Evolutionary conservation across 768 basidiomycete genomes (phyloP).

Genomic region (Lactarius hatsudake): DNA sequence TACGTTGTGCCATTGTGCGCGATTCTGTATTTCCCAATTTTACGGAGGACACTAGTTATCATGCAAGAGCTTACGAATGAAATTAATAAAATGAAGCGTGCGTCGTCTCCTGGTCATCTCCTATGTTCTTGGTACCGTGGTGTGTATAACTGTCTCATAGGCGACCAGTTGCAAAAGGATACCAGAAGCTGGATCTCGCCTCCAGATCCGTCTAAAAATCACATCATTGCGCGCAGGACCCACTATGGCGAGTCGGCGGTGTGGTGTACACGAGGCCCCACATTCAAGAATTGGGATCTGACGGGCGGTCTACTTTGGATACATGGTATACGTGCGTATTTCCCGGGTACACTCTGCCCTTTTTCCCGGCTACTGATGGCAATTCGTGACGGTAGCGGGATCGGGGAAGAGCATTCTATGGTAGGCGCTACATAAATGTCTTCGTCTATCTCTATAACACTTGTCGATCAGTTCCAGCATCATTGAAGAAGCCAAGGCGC

Average conservation of each 20-base stretch:
- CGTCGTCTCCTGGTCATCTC: too few relatives aligned
- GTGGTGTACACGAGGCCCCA: not conserved
- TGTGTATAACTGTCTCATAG: not conserved
- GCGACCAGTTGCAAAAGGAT: not conserved
- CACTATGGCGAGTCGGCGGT: not conserved
- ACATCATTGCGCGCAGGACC: not conserved
- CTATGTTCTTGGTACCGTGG: not conserved
- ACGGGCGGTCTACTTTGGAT: conserved; percentile 7
- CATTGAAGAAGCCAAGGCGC: not conserved
- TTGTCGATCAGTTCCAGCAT: conserved; percentile 1
- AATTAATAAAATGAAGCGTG: conserved; percentile 11
- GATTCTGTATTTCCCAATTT: not conserved
- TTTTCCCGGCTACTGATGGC: not conserved
- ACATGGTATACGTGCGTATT: conserved; percentile 12
- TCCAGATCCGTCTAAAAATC: not conserved
- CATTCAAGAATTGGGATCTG: conserved; percentile 4
- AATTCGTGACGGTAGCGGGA: not conserved
- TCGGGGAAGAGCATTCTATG: not conserved
- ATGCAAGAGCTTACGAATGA: not conserved
- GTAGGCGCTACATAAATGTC: not conserved
- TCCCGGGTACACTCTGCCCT: not conserved
- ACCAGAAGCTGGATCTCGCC: not conserved
- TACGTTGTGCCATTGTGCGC: not conserved
- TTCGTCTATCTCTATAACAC: not conserved
- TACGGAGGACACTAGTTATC: not conserved